Conservation (phyloP, 164 flowering plant genomes). For the Hamamelis virginiana region DNA sequence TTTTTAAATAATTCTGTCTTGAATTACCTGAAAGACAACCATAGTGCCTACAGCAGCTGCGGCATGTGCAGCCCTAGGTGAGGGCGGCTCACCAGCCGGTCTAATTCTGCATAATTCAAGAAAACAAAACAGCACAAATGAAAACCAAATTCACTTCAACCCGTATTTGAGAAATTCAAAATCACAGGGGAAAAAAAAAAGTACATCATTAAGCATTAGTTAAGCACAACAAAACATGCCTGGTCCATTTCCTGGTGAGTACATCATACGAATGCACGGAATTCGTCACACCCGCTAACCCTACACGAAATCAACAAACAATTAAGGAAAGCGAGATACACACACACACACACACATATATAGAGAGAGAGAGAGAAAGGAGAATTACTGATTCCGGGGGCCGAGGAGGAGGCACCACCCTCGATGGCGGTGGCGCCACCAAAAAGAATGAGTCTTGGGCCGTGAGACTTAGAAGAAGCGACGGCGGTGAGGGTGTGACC, state of each 20-base stretch:
- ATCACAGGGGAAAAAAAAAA: slow-evolving; percentile 1
- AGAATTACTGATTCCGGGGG: slow-evolving; percentile 69
- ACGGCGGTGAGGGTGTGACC: slow-evolving; percentile 92
- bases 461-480: slow-evolving; percentile 78
- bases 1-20: background rate
- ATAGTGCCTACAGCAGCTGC: slow-evolving; percentile 96
- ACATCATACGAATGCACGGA: slow-evolving; percentile 86
- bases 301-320: slow-evolving; percentile 33
- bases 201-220: background rate
- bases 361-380: background rate
- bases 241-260: slow-evolving; percentile 86
- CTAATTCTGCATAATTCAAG: slow-evolving; percentile 44
- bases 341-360: background rate
- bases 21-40: slow-evolving; percentile 95
- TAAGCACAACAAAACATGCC: slow-evolving; percentile 28
- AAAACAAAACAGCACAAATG: slow-evolving; percentile 3
- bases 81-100: slow-evolving; percentile 96
- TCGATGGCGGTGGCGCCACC: slow-evolving; percentile 99
- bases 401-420: slow-evolving; percentile 63
- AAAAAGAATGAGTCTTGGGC: slow-evolving; percentile 88
- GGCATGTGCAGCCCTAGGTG: slow-evolving; percentile 97
- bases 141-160: background rate
- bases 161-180: background rate
- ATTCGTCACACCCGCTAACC: slow-evolving; percentile 93
- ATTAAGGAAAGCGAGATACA: no score